Percentiles rank a stretch among this genome's conserved stretches.
These are phyloP conservation scores for Quercus ilex DNA, from an alignment of 306 rosid species.

Conservation along the genomic window DNA sequence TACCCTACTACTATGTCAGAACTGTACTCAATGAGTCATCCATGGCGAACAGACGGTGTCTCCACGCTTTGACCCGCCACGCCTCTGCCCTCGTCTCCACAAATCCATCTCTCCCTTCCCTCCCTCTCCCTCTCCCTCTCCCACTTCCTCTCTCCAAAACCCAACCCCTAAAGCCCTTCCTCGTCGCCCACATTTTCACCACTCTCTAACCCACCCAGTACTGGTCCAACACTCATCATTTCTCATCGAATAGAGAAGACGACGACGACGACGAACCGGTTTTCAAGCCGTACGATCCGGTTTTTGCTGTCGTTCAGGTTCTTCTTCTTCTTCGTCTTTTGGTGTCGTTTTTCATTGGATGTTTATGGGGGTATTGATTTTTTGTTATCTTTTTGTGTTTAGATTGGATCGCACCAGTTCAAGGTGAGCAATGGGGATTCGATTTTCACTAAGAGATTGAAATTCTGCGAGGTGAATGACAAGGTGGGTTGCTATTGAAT, in stretches of 20 bases:
- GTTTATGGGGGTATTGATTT: constrained; percentile 1
- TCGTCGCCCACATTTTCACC: constrained; percentile 23
- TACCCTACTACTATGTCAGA: not conserved
- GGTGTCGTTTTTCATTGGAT: not conserved
- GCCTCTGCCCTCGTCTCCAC: constrained; percentile 42
- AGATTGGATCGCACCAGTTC: constrained; percentile 95
- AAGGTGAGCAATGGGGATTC: constrained; percentile 86
- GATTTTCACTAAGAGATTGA: constrained; percentile 82
- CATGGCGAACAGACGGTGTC: constrained; percentile 73
- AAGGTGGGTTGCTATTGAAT: constrained; percentile 47
- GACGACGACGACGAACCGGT: constrained; percentile 35
- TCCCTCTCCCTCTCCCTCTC: not conserved
- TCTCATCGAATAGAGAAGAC: constrained; percentile 42
- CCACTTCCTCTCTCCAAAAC: constrained; percentile 14
- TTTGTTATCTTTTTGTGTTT: not conserved
- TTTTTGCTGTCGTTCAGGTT: constrained; percentile 85
- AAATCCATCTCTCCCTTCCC: constrained; percentile 31
- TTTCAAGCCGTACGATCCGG: constrained; percentile 71
- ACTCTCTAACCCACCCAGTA: constrained; percentile 16
- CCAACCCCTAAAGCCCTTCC: constrained; percentile 17
- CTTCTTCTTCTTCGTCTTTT: not conserved
- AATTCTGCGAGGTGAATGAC: constrained; percentile 85
- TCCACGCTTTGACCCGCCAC: constrained; percentile 54
- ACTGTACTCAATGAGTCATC: not conserved
- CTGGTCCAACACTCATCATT: constrained; percentile 39